These are phyloP conservation scores for Teratosphaeria gauchensis DNA, from an alignment of 2,329 filamentous ascomycete species.

Conservation along the genomic window DNA sequence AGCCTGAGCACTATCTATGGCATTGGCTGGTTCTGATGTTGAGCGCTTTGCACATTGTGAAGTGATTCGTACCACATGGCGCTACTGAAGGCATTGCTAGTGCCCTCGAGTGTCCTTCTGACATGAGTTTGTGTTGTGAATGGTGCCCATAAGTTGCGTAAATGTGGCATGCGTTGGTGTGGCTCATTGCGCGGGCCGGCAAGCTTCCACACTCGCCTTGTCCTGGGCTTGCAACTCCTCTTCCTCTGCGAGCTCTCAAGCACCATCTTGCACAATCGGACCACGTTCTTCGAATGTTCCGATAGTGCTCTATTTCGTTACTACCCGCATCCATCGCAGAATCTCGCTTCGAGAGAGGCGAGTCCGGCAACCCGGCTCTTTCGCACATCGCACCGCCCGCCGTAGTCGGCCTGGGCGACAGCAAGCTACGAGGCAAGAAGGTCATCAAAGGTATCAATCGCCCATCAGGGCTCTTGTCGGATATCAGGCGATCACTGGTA, in stretches of 20 bases:
- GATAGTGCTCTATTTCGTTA: not conserved
- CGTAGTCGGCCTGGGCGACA: constrained; percentile 10
- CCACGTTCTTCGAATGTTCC: not conserved
- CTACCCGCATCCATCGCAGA: not conserved
- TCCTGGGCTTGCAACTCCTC: not conserved
- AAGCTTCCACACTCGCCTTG: not conserved
- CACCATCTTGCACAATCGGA: not conserved
- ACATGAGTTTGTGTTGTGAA: not conserved
- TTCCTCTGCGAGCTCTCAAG: not conserved
- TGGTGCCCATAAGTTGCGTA: not conserved
- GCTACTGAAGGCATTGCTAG: not conserved
- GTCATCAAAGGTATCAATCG: constrained; percentile 15
- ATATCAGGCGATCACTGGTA: constrained; percentile 17
- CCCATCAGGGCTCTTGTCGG: constrained; percentile 15
- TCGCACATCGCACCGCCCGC: not conserved
- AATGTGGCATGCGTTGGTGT: not conserved
- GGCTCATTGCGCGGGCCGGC: not conserved
- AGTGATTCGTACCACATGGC: not conserved
- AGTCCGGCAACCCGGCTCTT: not conserved
- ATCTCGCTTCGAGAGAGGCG: not conserved
- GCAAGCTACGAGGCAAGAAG: constrained; percentile 13
- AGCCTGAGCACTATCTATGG: not conserved
- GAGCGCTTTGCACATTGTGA: not conserved
- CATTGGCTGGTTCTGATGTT: not conserved
- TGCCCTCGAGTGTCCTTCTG: not conserved